These are phyloP conservation scores for Persicaria tinctoria DNA, from an alignment of 148 eudicot species.

Conservation along the genomic window DNA sequence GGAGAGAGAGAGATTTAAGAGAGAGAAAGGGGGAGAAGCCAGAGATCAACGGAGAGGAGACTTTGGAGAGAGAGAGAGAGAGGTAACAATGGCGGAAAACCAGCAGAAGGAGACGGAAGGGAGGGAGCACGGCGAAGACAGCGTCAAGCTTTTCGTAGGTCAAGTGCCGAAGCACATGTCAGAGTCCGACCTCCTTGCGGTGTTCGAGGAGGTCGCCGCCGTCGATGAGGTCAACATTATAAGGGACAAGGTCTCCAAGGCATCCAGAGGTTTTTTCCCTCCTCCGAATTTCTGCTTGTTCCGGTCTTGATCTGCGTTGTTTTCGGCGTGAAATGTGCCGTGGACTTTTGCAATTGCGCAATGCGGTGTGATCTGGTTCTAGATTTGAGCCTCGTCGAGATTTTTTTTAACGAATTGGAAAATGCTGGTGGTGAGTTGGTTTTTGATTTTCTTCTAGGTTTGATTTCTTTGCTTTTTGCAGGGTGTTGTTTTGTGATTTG, in stretches of 20 bases:
- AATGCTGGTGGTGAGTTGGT: not conserved
- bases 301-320: conserved; percentile 8
- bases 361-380: conserved; percentile 16
- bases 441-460: not conserved
- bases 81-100: conserved; percentile 1
- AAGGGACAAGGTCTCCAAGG: conserved; percentile 73
- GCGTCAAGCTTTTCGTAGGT: conserved; percentile 96
- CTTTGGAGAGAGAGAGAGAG: conserved; percentile 22
- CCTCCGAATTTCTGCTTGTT: not conserved
- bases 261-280: conserved; percentile 60
- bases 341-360: conserved; percentile 8
- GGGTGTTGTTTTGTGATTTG: conserved; percentile 95
- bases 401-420: not conserved
- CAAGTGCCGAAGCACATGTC: conserved; percentile 94
- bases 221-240: conserved; percentile 92
- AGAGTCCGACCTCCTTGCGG: conserved; percentile 50
- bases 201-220: conserved; percentile 58
- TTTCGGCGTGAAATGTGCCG: conserved; percentile 11
- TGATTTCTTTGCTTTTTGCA: conserved; percentile 16
- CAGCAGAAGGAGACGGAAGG: conserved; percentile 4
- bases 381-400: conserved; percentile 6
- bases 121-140: conserved; percentile 49
- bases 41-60: conserved; percentile 7
- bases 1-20: conserved; percentile 17
- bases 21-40: conserved; percentile 12